These are phyloP conservation scores for Ganoderma leucocontextum DNA, from an alignment of 1,284 basidiomycete genomes.

Conservation along the genomic window DNA sequence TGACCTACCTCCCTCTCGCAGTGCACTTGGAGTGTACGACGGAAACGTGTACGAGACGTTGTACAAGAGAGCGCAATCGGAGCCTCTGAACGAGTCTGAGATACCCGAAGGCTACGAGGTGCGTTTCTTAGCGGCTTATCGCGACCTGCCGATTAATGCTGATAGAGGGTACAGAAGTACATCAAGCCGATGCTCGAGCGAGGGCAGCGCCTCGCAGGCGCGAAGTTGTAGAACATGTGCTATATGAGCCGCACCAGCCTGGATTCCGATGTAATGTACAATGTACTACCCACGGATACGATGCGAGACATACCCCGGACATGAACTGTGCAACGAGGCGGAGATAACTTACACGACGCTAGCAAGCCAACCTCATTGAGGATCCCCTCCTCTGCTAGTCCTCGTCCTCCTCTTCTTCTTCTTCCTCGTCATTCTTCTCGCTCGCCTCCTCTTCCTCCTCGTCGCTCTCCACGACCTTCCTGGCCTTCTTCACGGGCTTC, in stretches of 20 bases:
- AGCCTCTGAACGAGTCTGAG: conserved; percentile 68
- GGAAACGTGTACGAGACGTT: conserved; percentile 76
- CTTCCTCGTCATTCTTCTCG: conserved; percentile 27
- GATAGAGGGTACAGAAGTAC: conserved; percentile 12
- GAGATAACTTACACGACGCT: neutral
- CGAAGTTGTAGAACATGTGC: conserved; percentile 36
- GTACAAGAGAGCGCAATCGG: conserved; percentile 68
- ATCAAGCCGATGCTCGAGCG: conserved; percentile 52
- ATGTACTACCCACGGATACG: conserved; percentile 5
- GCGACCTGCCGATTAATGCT: neutral
- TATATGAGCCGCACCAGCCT: neutral
- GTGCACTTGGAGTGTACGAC: conserved; percentile 71
- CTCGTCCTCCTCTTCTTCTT: conserved; percentile 28
- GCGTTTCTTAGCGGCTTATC: conserved; percentile 21
- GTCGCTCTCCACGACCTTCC: conserved; percentile 39
- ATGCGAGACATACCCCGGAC: neutral
- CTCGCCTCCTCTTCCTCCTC: conserved; percentile 37
- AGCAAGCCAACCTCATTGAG: neutral
- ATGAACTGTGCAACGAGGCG: neutral
- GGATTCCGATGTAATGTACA: conserved; percentile 12
- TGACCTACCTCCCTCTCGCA: conserved; percentile 28
- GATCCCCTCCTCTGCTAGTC: conserved; percentile 1
- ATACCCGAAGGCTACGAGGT: conserved; percentile 65
- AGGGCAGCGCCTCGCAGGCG: conserved; percentile 48
- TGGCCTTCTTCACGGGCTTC: conserved; percentile 32